Conservation (phyloP, 179 eudicot species). For the Beta corolliflora region DNA sequence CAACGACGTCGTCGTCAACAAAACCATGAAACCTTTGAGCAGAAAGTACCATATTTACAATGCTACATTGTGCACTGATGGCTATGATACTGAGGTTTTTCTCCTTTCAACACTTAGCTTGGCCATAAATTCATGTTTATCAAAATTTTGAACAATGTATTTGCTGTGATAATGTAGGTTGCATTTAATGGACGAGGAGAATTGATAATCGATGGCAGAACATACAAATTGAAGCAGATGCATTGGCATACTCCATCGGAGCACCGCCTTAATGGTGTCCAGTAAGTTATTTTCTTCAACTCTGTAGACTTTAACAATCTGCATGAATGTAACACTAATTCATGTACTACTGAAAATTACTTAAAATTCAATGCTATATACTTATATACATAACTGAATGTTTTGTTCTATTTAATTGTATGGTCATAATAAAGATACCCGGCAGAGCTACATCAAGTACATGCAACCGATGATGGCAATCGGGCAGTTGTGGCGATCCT, state of each 20-base stretch:
- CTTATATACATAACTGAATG: neutral
- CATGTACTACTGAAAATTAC: too few species aligned
- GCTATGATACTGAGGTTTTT: slow-evolving; percentile 28
- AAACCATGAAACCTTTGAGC: slow-evolving; percentile 29
- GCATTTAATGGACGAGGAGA: slow-evolving; percentile 39
- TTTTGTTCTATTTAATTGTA: neutral
- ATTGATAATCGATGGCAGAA: slow-evolving; percentile 45
- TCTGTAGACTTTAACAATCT: neutral
- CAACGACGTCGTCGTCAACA: slow-evolving; percentile 6
- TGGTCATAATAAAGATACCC: slow-evolving; percentile 37
- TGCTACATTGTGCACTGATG: slow-evolving; percentile 31
- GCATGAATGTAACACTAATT: too few species aligned
- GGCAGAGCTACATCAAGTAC: slow-evolving; percentile 73
- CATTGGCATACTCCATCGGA: slow-evolving; percentile 94
- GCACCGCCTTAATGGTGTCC: slow-evolving; percentile 58
- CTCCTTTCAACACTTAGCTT: neutral
- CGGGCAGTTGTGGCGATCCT: slow-evolving; percentile 50
- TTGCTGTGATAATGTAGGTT: slow-evolving; percentile 33
- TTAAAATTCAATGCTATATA: too few species aligned
- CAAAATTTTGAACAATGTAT: neutral
- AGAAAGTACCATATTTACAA: slow-evolving; percentile 33
- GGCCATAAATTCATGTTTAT: too few species aligned
- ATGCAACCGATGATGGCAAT: slow-evolving; percentile 48
- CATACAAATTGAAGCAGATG: slow-evolving; percentile 54
- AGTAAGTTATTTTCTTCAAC: slow-evolving; percentile 34